phyloP scores from a whole-genome alignment of 108 stramenopile genomes.

The Epipyxis sp. region DNA sequence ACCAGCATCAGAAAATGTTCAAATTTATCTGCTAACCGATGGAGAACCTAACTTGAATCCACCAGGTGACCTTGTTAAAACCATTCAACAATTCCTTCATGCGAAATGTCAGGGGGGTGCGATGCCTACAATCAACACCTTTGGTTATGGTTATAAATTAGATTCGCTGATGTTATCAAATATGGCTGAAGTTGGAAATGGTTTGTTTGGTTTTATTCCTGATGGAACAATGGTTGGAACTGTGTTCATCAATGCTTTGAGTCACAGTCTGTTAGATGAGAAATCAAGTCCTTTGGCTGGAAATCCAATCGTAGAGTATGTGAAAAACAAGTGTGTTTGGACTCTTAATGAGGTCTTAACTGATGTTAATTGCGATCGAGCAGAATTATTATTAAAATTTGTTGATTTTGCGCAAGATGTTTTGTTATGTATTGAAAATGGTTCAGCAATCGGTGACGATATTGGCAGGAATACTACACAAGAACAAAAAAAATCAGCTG shows the following conservation, averaged over 20 bases:
- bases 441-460: background rate
- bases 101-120: too few species aligned
- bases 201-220: conserved; percentile 27
- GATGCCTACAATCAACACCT: background rate
- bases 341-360: background rate
- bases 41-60: background rate
- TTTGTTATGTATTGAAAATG: background rate
- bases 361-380: background rate
- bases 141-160: conserved; percentile 16
- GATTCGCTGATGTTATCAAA: background rate
- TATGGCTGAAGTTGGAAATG: background rate
- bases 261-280: background rate
- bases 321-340: background rate
- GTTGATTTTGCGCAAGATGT: background rate
- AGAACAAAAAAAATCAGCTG: background rate
- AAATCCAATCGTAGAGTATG: background rate
- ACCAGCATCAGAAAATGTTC: background rate
- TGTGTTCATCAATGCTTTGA: conserved; percentile 29
- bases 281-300: background rate
- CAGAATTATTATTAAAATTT: background rate
- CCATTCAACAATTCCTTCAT: background rate
- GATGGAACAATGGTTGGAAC: conserved; percentile 28
- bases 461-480: background rate
- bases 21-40: conserved; percentile 6
- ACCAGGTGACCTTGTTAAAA: background rate